phyloP scores from a whole-genome alignment of 1,284 basidiomycete species.

The Uromyces viciae-fabae region DNA sequence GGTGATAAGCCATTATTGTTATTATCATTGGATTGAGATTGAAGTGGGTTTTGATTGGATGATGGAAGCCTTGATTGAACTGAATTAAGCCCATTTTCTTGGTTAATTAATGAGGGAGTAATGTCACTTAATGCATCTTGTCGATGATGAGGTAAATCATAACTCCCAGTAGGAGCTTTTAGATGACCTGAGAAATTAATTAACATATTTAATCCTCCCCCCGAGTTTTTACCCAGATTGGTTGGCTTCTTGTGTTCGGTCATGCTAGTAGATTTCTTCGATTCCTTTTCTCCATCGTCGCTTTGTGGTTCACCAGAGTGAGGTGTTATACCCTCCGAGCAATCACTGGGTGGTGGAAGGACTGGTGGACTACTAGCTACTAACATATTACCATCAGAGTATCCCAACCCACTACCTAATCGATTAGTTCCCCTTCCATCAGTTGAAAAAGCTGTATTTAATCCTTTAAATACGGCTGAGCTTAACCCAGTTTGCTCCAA shows the following conservation, averaged over 20 bases:
- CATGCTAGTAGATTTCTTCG: not conserved
- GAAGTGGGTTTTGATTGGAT: too few species aligned
- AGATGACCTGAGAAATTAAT: too few species aligned
- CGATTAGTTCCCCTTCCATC: not conserved
- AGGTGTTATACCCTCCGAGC: slow-evolving; percentile 35
- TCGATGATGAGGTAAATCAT: too few species aligned
- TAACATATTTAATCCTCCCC: too few species aligned
- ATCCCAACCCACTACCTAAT: not conserved
- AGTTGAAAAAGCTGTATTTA: not conserved
- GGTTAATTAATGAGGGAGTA: not conserved
- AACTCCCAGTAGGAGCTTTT: too few species aligned
- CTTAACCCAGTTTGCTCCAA: slow-evolving; percentile 14
- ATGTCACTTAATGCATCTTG: not conserved
- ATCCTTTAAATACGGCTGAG: not conserved
- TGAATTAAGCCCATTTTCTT: too few species aligned
- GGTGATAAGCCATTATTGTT: not conserved
- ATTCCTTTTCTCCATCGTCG: slow-evolving; percentile 8
- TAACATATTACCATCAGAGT: not conserved
- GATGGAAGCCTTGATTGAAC: too few species aligned
- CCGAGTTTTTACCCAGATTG: too few species aligned
- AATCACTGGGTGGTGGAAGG: slow-evolving; percentile 36
- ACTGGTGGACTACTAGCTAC: slow-evolving; percentile 28
- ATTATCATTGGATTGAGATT: not conserved
- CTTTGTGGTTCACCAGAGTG: slow-evolving; percentile 4
- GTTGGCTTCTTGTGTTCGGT: too few species aligned